A percentile compares a stretch with the other conserved stretches of the same genome.
phyloP scores from a whole-genome alignment of 495 filamentous ascomycete genomes.

The Xylaria palmicola region DNA sequence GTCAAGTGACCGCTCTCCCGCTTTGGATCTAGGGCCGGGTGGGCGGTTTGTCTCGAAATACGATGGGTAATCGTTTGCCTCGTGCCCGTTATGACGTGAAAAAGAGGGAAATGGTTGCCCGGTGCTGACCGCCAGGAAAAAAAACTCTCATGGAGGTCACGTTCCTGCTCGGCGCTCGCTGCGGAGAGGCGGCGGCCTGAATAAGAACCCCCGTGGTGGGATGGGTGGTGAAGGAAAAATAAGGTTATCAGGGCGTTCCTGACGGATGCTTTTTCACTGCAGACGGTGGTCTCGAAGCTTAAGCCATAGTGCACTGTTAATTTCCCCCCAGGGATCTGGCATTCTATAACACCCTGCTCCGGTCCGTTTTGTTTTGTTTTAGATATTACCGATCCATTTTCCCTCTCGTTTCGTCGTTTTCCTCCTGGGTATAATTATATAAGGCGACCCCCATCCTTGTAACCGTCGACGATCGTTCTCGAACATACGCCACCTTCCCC shows the following conservation, averaged over 20 bases:
- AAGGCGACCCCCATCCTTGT: slow-evolving; percentile 4
- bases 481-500: neutral
- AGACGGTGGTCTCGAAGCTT: neutral
- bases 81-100: neutral
- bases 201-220: slow-evolving; percentile 2
- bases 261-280: neutral
- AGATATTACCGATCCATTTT: neutral
- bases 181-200: neutral
- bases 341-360: neutral
- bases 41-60: slow-evolving; percentile 8
- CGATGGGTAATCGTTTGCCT: neutral
- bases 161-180: too few species aligned
- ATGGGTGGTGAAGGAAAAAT: neutral
- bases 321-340: neutral
- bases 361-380: neutral
- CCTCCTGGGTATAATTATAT: neutral
- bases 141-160: too few species aligned
- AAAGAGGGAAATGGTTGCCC: neutral
- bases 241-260: neutral
- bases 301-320: neutral
- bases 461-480: neutral
- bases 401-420: slow-evolving; percentile 1
- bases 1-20: slow-evolving; percentile 15
- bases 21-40: slow-evolving; percentile 6
- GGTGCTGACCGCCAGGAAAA: too few species aligned